A percentile compares a stretch with the other conserved stretches of the same genome.
Conservation (phyloP, 306 rosid genomes). For the Dicorynia guianensis region DNA sequence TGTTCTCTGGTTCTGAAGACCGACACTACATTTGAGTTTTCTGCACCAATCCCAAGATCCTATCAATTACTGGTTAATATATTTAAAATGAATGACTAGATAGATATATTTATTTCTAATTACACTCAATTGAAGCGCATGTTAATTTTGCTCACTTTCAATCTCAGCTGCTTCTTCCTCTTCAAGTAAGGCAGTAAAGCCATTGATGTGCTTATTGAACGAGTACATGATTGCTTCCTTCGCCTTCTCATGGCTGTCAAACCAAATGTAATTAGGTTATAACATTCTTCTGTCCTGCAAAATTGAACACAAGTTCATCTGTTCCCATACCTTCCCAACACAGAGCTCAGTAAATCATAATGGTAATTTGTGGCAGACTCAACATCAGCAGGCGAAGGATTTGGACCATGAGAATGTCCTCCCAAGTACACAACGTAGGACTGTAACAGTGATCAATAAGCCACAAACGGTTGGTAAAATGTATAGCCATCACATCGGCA, state of each 20-base stretch:
- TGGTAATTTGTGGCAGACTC: conserved; percentile 45
- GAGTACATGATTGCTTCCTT: conserved; percentile 58
- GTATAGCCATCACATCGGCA: too few species aligned
- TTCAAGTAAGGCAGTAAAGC: conserved; percentile 78
- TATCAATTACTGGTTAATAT: neutral
- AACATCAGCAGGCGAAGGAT: conserved; percentile 41
- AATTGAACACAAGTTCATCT: neutral
- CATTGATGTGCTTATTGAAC: conserved; percentile 38
- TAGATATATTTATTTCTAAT: too few species aligned
- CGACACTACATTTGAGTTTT: conserved; percentile 56
- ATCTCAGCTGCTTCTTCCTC: conserved; percentile 60
- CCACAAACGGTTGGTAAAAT: neutral
- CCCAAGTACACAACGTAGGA: conserved; percentile 53
- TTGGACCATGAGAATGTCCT: conserved; percentile 52
- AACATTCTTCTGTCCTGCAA: neutral
- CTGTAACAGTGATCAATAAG: conserved; percentile 23
- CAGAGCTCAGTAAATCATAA: conserved; percentile 44
- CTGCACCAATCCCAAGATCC: conserved; percentile 30
- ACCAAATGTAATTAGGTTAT: neutral
- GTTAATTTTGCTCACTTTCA: conserved; percentile 49
- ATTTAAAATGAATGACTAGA: too few species aligned
- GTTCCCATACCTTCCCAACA: conserved; percentile 48
- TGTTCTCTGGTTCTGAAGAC: conserved; percentile 65
- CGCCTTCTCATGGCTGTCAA: conserved; percentile 39
- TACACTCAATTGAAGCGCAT: neutral